Evolutionary conservation across 2,329 filamentous ascomycete species (phyloP).

Genomic region (Trichoderma citrinoviride): DNA sequence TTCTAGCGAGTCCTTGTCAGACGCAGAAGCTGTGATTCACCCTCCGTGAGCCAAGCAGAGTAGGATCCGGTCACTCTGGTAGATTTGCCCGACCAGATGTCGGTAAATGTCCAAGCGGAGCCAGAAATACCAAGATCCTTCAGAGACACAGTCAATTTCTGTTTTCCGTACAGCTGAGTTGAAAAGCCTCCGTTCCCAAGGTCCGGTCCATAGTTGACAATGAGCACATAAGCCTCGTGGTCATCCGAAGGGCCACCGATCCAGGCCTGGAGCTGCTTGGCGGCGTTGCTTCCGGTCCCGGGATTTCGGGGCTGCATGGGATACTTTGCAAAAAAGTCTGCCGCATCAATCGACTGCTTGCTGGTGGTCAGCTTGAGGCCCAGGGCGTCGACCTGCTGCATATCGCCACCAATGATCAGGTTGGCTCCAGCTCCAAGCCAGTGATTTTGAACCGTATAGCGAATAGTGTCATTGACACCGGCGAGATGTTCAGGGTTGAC

Average conservation of each 20-base stretch:
- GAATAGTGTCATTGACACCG: slow-evolving; percentile 21
- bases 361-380: slow-evolving; percentile 15
- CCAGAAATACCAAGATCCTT: slow-evolving; percentile 11
- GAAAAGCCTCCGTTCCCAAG: slow-evolving; percentile 7
- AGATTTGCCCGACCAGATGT: slow-evolving; percentile 19
- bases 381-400: slow-evolving; percentile 14
- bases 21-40: slow-evolving; percentile 16
- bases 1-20: neutral
- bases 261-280: slow-evolving; percentile 20
- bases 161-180: slow-evolving; percentile 10
- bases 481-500: slow-evolving; percentile 15
- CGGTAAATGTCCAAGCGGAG: slow-evolving; percentile 9
- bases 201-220: slow-evolving; percentile 21
- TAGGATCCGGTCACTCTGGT: slow-evolving; percentile 10
- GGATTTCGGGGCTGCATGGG: slow-evolving; percentile 22
- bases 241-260: slow-evolving; percentile 16
- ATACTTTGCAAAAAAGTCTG: slow-evolving; percentile 21
- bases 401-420: slow-evolving; percentile 16
- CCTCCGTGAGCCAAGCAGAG: slow-evolving; percentile 16
- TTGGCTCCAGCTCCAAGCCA: slow-evolving; percentile 21
- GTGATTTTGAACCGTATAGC: slow-evolving; percentile 20
- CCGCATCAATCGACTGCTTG: slow-evolving; percentile 15
- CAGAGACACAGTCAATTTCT: slow-evolving; percentile 13
- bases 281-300: slow-evolving; percentile 14
- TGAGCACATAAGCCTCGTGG: slow-evolving; percentile 18